A percentile compares a stretch with the other conserved stretches of the same genome.
These are phyloP conservation scores for Zoysia japonica DNA, from an alignment of 176 grass and related monocot genomes.

Conservation along the genomic window DNA sequence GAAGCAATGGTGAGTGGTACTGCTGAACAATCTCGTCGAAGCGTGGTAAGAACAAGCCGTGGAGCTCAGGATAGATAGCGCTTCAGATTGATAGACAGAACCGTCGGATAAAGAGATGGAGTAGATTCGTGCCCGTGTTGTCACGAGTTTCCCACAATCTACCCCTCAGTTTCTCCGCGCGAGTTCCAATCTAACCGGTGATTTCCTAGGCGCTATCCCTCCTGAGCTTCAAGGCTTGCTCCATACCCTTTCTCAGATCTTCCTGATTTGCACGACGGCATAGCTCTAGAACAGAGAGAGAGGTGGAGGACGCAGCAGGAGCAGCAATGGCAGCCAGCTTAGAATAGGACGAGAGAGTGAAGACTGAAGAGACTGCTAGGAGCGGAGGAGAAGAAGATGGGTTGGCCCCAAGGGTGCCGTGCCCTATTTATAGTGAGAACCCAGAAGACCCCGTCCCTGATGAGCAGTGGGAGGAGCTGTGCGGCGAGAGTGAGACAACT, in stretches of 20 bases:
- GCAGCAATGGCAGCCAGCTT: not conserved
- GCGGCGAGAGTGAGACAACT: constrained; percentile 37
- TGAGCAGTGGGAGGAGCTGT: not conserved
- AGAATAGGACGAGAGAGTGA: too few relatives aligned
- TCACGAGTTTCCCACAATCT: too few relatives aligned
- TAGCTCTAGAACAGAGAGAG: not conserved
- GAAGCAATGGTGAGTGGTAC: not conserved
- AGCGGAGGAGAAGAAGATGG: constrained; percentile 31
- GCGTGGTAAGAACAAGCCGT: constrained; percentile 53
- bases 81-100: constrained; percentile 42
- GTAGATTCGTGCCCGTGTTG: too few relatives aligned
- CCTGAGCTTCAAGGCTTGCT: constrained; percentile 66
- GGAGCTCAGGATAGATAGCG: constrained; percentile 76
- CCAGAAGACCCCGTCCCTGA: too few relatives aligned
- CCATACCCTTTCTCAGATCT: constrained; percentile 37
- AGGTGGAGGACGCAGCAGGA: not conserved
- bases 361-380: not conserved
- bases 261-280: not conserved
- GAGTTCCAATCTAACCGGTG: constrained; percentile 33
- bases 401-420: constrained; percentile 21
- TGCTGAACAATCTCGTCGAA: not conserved
- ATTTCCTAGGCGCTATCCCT: constrained; percentile 58
- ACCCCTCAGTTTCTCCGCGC: not conserved
- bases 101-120: constrained; percentile 4
- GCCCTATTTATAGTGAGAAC: constrained; percentile 51